A percentile compares a stretch with the other conserved stretches of the same genome.
Conservation (phyloP, 495 filamentous ascomycete species). For the Opeltia flavorubescens region DNA sequence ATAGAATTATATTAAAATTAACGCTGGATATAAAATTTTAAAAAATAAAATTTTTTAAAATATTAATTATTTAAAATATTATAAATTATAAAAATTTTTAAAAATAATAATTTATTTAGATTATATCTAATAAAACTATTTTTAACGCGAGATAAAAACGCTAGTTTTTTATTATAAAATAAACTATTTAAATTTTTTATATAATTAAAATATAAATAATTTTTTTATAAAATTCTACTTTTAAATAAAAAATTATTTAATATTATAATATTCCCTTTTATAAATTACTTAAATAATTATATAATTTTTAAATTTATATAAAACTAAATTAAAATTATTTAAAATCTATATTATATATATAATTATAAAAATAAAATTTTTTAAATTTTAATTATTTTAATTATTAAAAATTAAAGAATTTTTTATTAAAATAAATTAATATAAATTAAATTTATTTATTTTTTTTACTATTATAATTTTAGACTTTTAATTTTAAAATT, state of each 20-base stretch:
- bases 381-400: constrained; percentile 2
- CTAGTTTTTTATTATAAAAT: constrained; percentile 6
- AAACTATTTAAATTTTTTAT: too few relatives aligned
- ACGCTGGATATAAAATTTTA: neutral
- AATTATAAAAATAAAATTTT: constrained; percentile 5
- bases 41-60: neutral
- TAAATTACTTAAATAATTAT: constrained; percentile 5
- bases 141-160: constrained; percentile 1
- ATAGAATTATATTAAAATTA: neutral
- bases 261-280: too few relatives aligned
- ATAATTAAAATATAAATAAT: too few relatives aligned
- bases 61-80: too few relatives aligned
- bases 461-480: neutral
- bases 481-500: constrained; percentile 1
- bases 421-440: neutral
- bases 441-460: neutral
- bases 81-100: too few relatives aligned
- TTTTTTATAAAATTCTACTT: too few relatives aligned
- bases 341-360: constrained; percentile 1
- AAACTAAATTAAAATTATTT: constrained; percentile 4
- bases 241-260: neutral
- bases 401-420: neutral
- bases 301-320: neutral
- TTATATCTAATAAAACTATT: neutral
- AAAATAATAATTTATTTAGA: constrained; percentile 1